Evolutionary conservation across 164 flowering plant species (phyloP), one percentile per base, ranked within the genome.

Genomic region (Euptelea pleiosperma): DNA sequence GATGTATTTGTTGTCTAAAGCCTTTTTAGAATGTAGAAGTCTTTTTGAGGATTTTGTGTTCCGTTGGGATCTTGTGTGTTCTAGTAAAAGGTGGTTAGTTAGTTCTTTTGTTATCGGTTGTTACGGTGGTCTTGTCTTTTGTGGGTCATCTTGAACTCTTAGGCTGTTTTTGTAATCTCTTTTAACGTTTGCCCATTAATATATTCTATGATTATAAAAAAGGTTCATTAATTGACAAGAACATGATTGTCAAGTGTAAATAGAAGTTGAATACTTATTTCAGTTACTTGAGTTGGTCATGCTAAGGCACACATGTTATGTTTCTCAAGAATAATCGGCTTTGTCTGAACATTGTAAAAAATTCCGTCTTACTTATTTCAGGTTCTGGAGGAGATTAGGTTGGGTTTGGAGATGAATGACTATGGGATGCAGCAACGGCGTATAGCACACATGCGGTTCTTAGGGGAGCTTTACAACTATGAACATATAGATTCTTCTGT

Each of bases 401-500:
- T 80, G 58, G 97, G 96, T 4, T 70, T 94, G 64, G 99, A 94
- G 73, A 66, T 82, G 71, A 94, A 94, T 73, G 95, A 94, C 47
- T 93, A 81, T 76, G 92, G 91, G 37, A 84, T 78, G 87, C 97
- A 94, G 74, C 99, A 94, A 64, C 78, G 76, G 21, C 96, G 97
- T 30, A 62, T 94, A 59, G 95, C 97, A 34, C 91, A 83, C 66
- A 88, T 89, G 96, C 78, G 96, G 24, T 87, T 91, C 75, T 71
- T 94, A 55, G 99, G 99, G 57, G 99, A 94, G 71, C 79, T 94
- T n/a, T 94, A 94, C 77, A 94, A 91, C 70, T 91, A 83, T 76
- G 95, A 91, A 66, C 97, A 79, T 58, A 85, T 89, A 39, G 99
- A 94, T 56, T 91, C 99, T 15, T 90, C 96, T 60, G 86, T 91